Evolutionary conservation across 2,329 filamentous ascomycete species (phyloP), one percentile per base, ranked within the genome.

Genomic region (Fusarium tricinctum): DNA sequence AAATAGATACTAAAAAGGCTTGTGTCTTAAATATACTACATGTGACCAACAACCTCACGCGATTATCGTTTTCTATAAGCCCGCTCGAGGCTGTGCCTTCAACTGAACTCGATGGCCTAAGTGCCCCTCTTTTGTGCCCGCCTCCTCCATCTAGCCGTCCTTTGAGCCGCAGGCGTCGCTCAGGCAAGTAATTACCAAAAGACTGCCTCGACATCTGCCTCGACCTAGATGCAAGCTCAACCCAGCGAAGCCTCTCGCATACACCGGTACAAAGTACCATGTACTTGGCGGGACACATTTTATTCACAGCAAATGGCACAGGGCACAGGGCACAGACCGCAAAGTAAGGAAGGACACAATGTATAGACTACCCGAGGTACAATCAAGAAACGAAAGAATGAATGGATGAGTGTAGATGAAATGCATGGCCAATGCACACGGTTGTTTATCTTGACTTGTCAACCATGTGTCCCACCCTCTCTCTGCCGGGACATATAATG

Each of bases 351-450:
- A 61, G 72, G 47, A 71, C 58, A 68, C 49, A 59, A 68, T 74
- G 69, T 74, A 54, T 58, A 66, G 62, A 72, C 72, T 74, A 74
- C 67, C 66, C 70, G 69, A 70, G 47, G 57, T 56, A 66, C 50
- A 57, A 69, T 55, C 58, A 66, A 66, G 58, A 61, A 66, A 73
- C 44, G 68, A 68, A 51, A 52, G 59, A 69, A 55, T 56, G 63
- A 43, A 58, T 59, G 60, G 55, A 43, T 43, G 30, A 35, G 42
- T 58, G 47, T 33, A 40, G 48, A 57, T 43, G 54, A 46, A 50
- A 58, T 57, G 53, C 20, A 52, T 33, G 32, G 44, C 51, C 54
- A 50, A 58, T 15, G 32, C 39, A 43, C 20, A 45, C 32, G 42
- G 47, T 44, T n/a, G 54, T 23, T 60, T 63, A 48, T 20, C 28